Conservation (phyloP, 1,284 basidiomycete genomes). For the Acaromyces ingoldii region DNA sequence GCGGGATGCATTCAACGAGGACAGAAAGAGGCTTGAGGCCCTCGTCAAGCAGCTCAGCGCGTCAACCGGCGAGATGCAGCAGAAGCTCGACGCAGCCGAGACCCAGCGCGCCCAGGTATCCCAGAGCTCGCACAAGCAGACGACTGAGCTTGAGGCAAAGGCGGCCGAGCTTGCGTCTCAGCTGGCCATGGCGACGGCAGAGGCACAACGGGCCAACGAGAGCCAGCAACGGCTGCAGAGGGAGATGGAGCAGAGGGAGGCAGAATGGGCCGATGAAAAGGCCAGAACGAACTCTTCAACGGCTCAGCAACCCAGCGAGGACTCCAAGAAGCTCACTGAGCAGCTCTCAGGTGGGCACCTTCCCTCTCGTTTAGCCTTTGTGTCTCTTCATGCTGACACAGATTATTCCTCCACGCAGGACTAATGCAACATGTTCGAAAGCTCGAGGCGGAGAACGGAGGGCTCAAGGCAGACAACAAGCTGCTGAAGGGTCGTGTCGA, state of each 20-base stretch:
- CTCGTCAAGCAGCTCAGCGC: slow-evolving; percentile 19
- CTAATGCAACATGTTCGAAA: slow-evolving; percentile 11
- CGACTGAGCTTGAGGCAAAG: slow-evolving; percentile 6
- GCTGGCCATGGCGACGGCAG: slow-evolving; percentile 14
- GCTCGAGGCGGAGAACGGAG: slow-evolving; percentile 19
- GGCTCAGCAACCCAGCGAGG: slow-evolving; percentile 8
- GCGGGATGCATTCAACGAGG: slow-evolving; percentile 19
- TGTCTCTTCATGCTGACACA: too few relatives aligned
- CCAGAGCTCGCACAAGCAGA: slow-evolving; percentile 6
- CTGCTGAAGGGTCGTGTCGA: slow-evolving; percentile 16
- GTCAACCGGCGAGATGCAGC: slow-evolving; percentile 18
- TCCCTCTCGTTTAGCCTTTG: too few relatives aligned
- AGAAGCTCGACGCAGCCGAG: slow-evolving; percentile 13
- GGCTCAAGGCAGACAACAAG: slow-evolving; percentile 29
- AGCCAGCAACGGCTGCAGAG: neutral
- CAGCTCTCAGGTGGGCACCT: too few relatives aligned
- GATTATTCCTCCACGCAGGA: too few relatives aligned
- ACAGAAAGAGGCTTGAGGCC: slow-evolving; percentile 19
- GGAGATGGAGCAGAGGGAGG: neutral
- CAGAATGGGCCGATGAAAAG: slow-evolving; percentile 6
- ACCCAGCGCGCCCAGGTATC: slow-evolving; percentile 2
- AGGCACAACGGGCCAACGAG: slow-evolving; percentile 8
- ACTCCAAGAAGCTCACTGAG: slow-evolving; percentile 4
- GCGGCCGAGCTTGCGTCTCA: slow-evolving; percentile 16
- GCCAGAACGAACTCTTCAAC: slow-evolving; percentile 14